A percentile compares a stretch with the other conserved stretches of the same genome.
phyloP scores from a whole-genome alignment of 768 basidiomycete species.

The Tricholoma furcatifolium region DNA sequence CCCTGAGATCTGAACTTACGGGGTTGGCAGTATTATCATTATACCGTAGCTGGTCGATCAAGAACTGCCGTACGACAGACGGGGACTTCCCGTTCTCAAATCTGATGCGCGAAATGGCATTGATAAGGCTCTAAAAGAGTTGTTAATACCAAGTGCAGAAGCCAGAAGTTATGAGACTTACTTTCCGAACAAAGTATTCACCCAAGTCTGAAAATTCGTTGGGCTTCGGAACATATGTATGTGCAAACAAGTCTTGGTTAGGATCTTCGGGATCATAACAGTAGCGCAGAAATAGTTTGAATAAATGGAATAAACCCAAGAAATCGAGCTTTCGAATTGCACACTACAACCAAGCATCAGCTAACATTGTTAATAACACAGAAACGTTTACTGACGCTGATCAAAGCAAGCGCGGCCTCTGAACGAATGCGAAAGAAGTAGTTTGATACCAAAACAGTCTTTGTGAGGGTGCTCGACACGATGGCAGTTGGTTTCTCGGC shows the following conservation, averaged over 20 bases:
- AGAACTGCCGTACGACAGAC: slow-evolving; percentile 79
- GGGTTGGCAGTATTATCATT: slow-evolving; percentile 93
- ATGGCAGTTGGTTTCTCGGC: slow-evolving; percentile 79
- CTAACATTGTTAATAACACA: background rate
- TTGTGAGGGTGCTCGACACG: slow-evolving; percentile 88
- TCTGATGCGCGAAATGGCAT: slow-evolving; percentile 82
- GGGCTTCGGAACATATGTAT: slow-evolving; percentile 90
- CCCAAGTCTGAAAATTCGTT: slow-evolving; percentile 91
- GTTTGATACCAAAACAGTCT: slow-evolving; percentile 90
- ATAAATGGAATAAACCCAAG: slow-evolving; percentile 90
- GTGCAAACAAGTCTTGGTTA: slow-evolving; percentile 79
- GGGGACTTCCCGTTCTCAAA: slow-evolving; percentile 88
- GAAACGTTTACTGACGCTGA: slow-evolving; percentile 53
- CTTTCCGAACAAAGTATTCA: slow-evolving; percentile 96
- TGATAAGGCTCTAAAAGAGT: slow-evolving; percentile 63
- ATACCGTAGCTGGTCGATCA: slow-evolving; percentile 90
- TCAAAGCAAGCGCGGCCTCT: slow-evolving; percentile 86
- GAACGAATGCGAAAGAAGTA: slow-evolving; percentile 96
- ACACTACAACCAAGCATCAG: slow-evolving; percentile 51
- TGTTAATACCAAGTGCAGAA: slow-evolving; percentile 1
- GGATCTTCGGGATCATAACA: slow-evolving; percentile 87
- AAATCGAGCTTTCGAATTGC: slow-evolving; percentile 82
- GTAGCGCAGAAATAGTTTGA: slow-evolving; percentile 90
- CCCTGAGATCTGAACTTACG: slow-evolving; percentile 42
- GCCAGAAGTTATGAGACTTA: slow-evolving; percentile 29